Conservation (phyloP, 345 rosid genomes). For the Boechera divaricarpa region DNA sequence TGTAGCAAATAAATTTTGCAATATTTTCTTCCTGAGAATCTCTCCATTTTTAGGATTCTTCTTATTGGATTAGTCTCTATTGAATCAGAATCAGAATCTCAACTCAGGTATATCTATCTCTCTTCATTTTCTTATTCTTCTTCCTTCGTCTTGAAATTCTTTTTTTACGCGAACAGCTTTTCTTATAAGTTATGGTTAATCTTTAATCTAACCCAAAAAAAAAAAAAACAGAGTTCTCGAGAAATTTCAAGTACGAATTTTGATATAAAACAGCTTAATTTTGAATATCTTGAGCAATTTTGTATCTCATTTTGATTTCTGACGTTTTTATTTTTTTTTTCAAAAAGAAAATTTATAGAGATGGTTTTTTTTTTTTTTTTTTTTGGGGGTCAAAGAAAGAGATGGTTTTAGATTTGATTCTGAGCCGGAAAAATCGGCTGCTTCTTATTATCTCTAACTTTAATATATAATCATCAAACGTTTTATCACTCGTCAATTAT, state of each 20-base stretch:
- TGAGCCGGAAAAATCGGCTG: conserved; percentile 1
- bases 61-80: conserved; percentile 18
- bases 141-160: conserved; percentile 31
- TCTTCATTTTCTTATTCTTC: conserved; percentile 2
- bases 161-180: background rate
- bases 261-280: background rate
- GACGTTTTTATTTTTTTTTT: no score
- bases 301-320: background rate
- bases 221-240: background rate
- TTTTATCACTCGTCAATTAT: background rate
- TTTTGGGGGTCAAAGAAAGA: no score
- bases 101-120: conserved; percentile 23
- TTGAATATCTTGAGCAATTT: background rate
- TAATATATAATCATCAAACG: background rate
- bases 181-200: background rate
- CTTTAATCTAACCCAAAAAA: background rate
- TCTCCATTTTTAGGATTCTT: conserved; percentile 31
- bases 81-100: conserved; percentile 41
- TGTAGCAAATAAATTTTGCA: conserved; percentile 5
- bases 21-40: conserved; percentile 27
- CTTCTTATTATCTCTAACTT: conserved; percentile 14
- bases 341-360: no score
- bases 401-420: background rate
- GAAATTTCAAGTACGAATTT: background rate
- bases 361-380: no score